Evolutionary conservation across 2,329 filamentous ascomycete genomes (phyloP), one percentile per base, ranked within the genome.

Genomic region (Neonectria hederae): DNA sequence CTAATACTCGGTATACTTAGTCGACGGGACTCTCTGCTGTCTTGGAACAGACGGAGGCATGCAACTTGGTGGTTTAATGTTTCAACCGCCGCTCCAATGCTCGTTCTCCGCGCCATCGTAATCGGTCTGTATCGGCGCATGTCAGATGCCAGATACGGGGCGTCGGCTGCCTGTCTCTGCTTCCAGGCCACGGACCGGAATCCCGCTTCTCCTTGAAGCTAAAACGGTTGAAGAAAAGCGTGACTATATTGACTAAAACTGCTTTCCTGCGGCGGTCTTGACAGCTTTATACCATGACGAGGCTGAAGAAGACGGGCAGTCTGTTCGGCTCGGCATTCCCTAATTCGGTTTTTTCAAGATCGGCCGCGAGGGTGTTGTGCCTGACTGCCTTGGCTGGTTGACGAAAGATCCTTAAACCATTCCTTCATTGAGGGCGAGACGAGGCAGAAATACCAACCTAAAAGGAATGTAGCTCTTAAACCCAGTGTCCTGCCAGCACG

Each of bases 291-390:
- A n/a, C n/a, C n/a, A n/a, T n/a, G n/a, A n/a, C n/a, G n/a, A n/a
- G n/a, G n/a, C n/a, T n/a, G 54, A 17, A 5, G 38, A 71, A 80
- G 14, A 76, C 75, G 8, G 55, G 5, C 51, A 63, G 14, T 19
- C 28, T 19, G 38, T 65, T 3, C 48, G 49, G 2, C 35, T 62
- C 6, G 14, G 28, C 21, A 65, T 65, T 14, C 63, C 63, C 0
- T 65, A 59, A 28, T 59, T 65, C 13, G 63, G 63, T 8, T 58
- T 30, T 14, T 59, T 62, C 19, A 55, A 21, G 10, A 62, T 65
- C 26, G 26, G 38, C 7, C 59, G 54, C 10, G 59, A 62, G 5
- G 54, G n/a, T n/a, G n/a, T n/a, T n/a, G n/a, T n/a, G n/a, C n/a
- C n/a, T 48, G 42, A 28, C 42, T n/a, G 17, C 54, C 38, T 56